Percentiles rank a stretch among this genome's conserved stretches.
Conservation (phyloP, 139 green algal species). For the Marvania coccoides region DNA sequence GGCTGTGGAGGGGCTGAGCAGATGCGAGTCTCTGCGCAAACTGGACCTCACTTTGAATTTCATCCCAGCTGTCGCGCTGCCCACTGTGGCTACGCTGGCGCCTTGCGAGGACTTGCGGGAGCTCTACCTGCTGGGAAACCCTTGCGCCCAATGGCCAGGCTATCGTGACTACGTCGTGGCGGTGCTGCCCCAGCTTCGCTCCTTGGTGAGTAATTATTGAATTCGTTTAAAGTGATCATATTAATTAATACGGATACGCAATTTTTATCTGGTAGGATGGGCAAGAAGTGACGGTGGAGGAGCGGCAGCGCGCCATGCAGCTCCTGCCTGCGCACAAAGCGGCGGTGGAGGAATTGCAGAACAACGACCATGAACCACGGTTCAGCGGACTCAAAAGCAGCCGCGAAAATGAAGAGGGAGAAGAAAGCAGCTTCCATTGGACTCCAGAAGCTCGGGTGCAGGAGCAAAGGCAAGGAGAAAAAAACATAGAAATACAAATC, state of each 20-base stretch:
- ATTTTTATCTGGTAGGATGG: too few relatives aligned
- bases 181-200: conserved; percentile 58
- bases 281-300: background rate
- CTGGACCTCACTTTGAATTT: conserved; percentile 93
- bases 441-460: too few relatives aligned
- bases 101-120: conserved; percentile 42
- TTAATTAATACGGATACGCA: background rate
- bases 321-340: background rate
- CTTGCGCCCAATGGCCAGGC: conserved; percentile 67
- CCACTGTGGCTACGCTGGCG: conserved; percentile 27
- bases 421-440: too few relatives aligned
- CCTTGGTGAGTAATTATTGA: conserved; percentile 56
- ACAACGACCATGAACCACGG: background rate
- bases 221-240: background rate
- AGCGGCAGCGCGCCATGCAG: background rate
- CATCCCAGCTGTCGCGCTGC: conserved; percentile 25
- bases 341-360: background rate
- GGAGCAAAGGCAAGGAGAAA: too few relatives aligned
- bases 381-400: too few relatives aligned
- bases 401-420: too few relatives aligned
- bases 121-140: conserved; percentile 83
- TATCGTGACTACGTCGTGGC: conserved; percentile 76
- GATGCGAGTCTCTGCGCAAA: conserved; percentile 80
- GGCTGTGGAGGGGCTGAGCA: conserved; percentile 78
- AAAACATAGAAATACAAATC: too few relatives aligned